Conservation (phyloP, 1,284 basidiomycete species). For the Xerocomus minutiporus region DNA sequence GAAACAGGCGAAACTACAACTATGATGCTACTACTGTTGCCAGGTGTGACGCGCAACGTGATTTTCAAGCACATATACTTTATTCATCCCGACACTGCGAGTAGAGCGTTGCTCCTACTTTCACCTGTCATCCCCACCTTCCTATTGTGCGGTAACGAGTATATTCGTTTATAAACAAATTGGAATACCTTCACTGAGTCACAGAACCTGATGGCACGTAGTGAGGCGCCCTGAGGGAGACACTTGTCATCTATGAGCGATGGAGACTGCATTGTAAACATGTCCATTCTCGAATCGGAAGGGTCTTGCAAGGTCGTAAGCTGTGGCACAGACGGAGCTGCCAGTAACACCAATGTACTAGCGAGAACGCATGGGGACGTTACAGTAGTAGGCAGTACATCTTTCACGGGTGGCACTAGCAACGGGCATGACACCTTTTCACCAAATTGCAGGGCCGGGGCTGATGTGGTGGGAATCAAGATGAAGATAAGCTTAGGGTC, state of each 20-base stretch:
- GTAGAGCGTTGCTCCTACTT: too few relatives aligned
- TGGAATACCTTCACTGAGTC: too few relatives aligned
- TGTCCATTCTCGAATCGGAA: constrained; percentile 22
- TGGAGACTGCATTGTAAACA: constrained; percentile 30
- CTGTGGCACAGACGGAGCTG: constrained; percentile 41
- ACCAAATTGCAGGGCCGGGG: constrained; percentile 25
- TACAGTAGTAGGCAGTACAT: constrained; percentile 24
- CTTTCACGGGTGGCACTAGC: constrained; percentile 6
- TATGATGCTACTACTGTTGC: too few relatives aligned
- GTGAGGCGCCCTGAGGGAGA: constrained; percentile 50
- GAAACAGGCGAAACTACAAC: too few relatives aligned
- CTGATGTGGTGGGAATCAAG: constrained; percentile 43
- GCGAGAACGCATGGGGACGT: constrained; percentile 40
- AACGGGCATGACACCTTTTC: constrained; percentile 19
- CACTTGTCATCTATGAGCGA: constrained; percentile 31
- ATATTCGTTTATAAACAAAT: too few relatives aligned
- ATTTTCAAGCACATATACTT: too few relatives aligned
- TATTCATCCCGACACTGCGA: too few relatives aligned
- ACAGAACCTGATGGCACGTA: constrained; percentile 53
- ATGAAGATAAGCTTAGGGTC: constrained; percentile 60
- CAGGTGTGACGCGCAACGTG: too few relatives aligned
- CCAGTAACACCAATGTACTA: constrained; percentile 29
- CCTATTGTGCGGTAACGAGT: too few relatives aligned
- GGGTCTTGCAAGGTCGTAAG: constrained; percentile 34
- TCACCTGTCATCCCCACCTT: too few relatives aligned